Conservation (phyloP, 306 rosid species). For the Acacia acuminata region DNA sequence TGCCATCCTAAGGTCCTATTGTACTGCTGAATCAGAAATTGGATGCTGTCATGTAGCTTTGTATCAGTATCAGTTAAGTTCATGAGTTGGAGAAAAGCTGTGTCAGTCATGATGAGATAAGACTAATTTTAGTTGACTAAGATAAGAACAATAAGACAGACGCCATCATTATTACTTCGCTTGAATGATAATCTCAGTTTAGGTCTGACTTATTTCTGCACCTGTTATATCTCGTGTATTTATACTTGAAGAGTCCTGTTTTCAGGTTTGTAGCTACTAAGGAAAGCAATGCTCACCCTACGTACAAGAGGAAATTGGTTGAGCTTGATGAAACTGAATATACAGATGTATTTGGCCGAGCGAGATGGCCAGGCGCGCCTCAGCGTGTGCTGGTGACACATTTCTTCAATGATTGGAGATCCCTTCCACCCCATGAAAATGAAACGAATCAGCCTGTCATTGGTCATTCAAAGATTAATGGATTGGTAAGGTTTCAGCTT, state of each 20-base stretch:
- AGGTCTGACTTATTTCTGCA: not conserved
- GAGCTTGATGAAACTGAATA: constrained; percentile 67
- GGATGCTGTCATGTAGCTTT: not conserved
- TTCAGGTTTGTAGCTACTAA: constrained; percentile 81
- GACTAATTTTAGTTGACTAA: constrained; percentile 3
- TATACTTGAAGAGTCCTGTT: not conserved
- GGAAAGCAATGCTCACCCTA: constrained; percentile 85
- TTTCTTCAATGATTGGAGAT: constrained; percentile 68
- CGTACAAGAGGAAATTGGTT: constrained; percentile 71
- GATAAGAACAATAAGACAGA: not conserved
- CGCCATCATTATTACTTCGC: not conserved
- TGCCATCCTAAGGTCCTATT: not conserved
- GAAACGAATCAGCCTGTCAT: constrained; percentile 70
- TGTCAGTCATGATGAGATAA: not conserved
- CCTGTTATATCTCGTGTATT: not conserved
- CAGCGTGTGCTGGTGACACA: constrained; percentile 76
- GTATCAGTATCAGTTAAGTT: not conserved
- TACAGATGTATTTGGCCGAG: constrained; percentile 75
- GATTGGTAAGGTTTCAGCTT: constrained; percentile 54
- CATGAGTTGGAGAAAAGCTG: not conserved
- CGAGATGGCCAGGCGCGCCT: constrained; percentile 82
- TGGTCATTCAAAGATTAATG: constrained; percentile 65
- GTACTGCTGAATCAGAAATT: not conserved
- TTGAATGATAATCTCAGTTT: constrained; percentile 13
- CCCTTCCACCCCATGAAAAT: constrained; percentile 61